Evolutionary conservation across 192 early-diverging fungal species (phyloP), one percentile per base, ranked within the genome.

Genomic region (Podila epicladia): DNA sequence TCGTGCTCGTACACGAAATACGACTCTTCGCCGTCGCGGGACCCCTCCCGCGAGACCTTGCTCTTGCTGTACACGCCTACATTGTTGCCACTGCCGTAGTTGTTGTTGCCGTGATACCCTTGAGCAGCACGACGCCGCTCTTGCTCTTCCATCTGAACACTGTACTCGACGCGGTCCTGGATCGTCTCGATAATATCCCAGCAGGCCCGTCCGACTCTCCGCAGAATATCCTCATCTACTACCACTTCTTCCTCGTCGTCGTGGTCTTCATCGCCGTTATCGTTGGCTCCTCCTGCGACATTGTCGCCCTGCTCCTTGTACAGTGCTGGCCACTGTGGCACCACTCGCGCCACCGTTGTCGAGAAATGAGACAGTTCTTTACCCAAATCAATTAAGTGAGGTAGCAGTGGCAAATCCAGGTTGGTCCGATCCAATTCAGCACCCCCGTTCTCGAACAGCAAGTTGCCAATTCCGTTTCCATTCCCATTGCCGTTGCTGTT

Each of bases 341-440:
- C 53, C 13, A 73, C 77, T 2, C 77, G 65, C 9, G 66, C 71
- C 13, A 73, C 70, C 0, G 71, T 73, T 13, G 65, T 73, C 9
- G 77, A 69, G 67, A 80, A 80, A 50, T 64, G 61, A 6, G 77
- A 71, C 32, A 80, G 49, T 28, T 80, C 77, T 24, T 71, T 80
- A 5, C 71, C 77, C 6, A 80, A 19, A 33, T 80, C 77, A 45
- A 80, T 80, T 67, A 80, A 9, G 45, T 80, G 77, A 0, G 77
- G 77, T 29, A 80, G 38, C 24, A 64, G 41, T 22, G 71, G 77
- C 65, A 80, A 53, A 41, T 80, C 77, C 59, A 72, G 77, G 13
- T 61, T n/a, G 20, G 53, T 64, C 5, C 37, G 28, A 19, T 73
- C 71, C 35, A 80, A 4, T 13, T 61, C 26, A 26, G 7, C 26